Conservation (phyloP, 2,329 filamentous ascomycete species). For the Fusarium camptoceras region DNA sequence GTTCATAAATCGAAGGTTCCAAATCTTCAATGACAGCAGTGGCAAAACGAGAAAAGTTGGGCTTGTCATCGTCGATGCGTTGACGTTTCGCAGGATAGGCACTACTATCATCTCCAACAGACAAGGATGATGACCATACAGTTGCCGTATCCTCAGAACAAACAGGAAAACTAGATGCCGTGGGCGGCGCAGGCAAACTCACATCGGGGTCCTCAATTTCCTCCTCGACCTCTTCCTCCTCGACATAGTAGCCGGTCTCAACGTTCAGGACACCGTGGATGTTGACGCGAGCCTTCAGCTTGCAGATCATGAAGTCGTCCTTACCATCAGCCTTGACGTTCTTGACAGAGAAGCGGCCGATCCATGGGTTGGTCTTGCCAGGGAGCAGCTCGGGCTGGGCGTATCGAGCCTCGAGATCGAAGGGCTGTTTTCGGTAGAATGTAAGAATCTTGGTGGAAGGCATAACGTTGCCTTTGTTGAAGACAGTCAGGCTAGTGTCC, state of each 20-base stretch:
- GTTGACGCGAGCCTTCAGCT: constrained; percentile 97
- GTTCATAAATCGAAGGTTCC: constrained; percentile 12
- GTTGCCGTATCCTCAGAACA: constrained; percentile 2
- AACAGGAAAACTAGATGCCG: constrained; percentile 2
- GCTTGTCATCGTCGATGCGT: constrained; percentile 25
- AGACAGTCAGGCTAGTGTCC: constrained; percentile 96
- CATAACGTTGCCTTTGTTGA: constrained; percentile 96
- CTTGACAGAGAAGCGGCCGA: constrained; percentile 98
- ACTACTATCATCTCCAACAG: constrained; percentile 32
- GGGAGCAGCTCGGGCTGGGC: constrained; percentile 87
- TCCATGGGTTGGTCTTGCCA: constrained; percentile 92
- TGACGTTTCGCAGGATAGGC: constrained; percentile 35
- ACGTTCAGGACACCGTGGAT: constrained; percentile 96
- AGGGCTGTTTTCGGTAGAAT: constrained; percentile 98
- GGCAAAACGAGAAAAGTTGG: constrained; percentile 2
- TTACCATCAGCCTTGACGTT: constrained; percentile 92
- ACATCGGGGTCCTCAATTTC: constrained; percentile 84
- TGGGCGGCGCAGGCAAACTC: constrained; percentile 57
- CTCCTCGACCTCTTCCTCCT: constrained; percentile 97
- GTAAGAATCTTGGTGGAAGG: constrained; percentile 99
- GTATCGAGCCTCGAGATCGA: constrained; percentile 95
- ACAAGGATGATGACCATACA: constrained; percentile 26
- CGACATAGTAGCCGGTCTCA: constrained; percentile 96
- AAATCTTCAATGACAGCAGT: constrained; percentile 6
- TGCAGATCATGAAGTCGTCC: constrained; percentile 99